Conservation (phyloP, 352 stramenopile genomes). For the Phytophthora citricola region DNA sequence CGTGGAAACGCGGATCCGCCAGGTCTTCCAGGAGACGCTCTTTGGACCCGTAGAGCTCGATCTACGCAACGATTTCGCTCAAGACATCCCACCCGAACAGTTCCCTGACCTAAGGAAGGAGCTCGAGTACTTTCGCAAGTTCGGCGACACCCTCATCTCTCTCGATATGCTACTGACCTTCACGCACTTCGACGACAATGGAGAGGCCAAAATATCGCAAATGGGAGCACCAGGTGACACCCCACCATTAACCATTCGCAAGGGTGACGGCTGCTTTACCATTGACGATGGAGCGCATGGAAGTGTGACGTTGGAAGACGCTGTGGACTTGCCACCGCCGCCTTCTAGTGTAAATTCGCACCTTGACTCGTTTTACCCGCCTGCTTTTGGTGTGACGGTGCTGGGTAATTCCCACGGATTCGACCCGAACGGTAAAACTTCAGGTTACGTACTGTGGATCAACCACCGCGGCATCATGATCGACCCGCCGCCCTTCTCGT, state of each 20-base stretch:
- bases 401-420: slow-evolving; percentile 97
- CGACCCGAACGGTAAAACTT: slow-evolving; percentile 93
- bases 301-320: slow-evolving; percentile 64
- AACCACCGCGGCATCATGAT: slow-evolving; percentile 98
- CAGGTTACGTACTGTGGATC: slow-evolving; percentile 97
- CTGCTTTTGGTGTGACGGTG: slow-evolving; percentile 95
- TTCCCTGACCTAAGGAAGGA: slow-evolving; percentile 85
- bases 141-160: slow-evolving; percentile 89
- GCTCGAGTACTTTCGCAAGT: slow-evolving; percentile 91
- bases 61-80: slow-evolving; percentile 77
- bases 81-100: slow-evolving; percentile 54
- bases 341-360: slow-evolving; percentile 40
- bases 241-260: slow-evolving; percentile 58
- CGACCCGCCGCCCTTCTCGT: slow-evolving; percentile 94
- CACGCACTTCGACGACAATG: slow-evolving; percentile 80
- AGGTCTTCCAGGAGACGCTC: slow-evolving; percentile 91
- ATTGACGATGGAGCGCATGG: slow-evolving; percentile 60
- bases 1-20: slow-evolving; percentile 81
- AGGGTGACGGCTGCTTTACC: slow-evolving; percentile 71
- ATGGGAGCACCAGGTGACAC: slow-evolving; percentile 55
- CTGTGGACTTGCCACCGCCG: slow-evolving; percentile 59
- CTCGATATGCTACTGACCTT: slow-evolving; percentile 91
- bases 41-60: slow-evolving; percentile 83
- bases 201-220: slow-evolving; percentile 62
- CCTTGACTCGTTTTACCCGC: slow-evolving; percentile 90